Evolutionary conservation across 805 yeast genomes (phyloP), one percentile per base, ranked within the genome.

Genomic region (Saccharomycopsis oosterbeekiorum): DNA sequence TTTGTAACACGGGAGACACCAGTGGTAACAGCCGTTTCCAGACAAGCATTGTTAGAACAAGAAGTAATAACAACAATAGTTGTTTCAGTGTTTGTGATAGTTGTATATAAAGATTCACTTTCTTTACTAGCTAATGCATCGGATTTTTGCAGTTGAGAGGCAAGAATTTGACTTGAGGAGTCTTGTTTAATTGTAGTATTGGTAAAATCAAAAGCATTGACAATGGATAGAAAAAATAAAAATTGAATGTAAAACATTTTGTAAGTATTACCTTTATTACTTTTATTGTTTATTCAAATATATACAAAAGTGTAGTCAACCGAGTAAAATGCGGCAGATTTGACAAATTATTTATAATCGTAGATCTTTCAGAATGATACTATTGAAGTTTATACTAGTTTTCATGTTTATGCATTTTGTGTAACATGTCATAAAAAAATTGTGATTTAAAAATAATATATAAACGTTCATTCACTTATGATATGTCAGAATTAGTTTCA

Each of bases 11-110:
- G 56, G 11, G 62, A 54, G 26, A 59, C 55, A 26, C 62, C 62
- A 17, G 62, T 59, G 6, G 58, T 24, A 43, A 56, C 62, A 55
- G 59, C 39, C 14, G 62, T 56, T 24, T 29, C 36, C 17, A 29
- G 21, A 19, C 62, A 69, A 4, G 26, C 60, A 55, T 66, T 53
- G n/a, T 65, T 42, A n/a, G 65, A 53, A 60, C 71, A 69, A 42
- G 68, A 65, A 19, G 71, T 69, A 37, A 67, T 37, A 15, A 69
- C 65, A 39, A 74, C 58, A 56, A 72, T 63, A 43, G 73, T 72
- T 59, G 76, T 71, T 24, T 47, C 53, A 21, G 34, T 21, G 9
- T 47, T 47, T 9, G 53, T 47, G n/a, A 47, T 47, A 15, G 53
- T 47, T 47, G 53, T 47, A 47, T 47, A 47, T 24, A 47, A 47